Base-by-base conservation (phyloP, 768 basidiomycete genomes). In the Nidularia pulvinata region DNA sequence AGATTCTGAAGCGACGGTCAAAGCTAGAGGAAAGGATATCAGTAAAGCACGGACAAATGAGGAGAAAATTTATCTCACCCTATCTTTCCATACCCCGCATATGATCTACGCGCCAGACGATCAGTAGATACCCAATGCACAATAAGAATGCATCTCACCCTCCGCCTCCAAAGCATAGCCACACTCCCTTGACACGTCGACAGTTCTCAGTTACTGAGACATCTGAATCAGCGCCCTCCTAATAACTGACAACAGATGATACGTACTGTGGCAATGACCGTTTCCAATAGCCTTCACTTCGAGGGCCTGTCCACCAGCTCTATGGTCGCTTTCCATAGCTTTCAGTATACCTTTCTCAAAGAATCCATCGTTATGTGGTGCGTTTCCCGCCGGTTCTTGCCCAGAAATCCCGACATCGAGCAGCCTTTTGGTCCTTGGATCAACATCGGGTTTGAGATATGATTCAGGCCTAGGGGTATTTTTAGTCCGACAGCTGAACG, bases 241-340 rank as follows among this genome's bases (percentile, higher is more conserved):
- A 11, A 32, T 46, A n/a, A 50, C 49, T 9, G 10, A 60, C 7
- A 32, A 32, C 45, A 33, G 22, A 5, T 44, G 32, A 22, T 16
- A 71, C 83, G 55, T 66, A 90, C 91, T 67, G 69, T 98, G 96
- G 63, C 83, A 88, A 64, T 98, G 96, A 0, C 95, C 96, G 67
- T 98, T 93, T 19, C 83, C 88, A 13, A 96, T 78, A 2, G 91
- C 90, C 69, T 96, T 96, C 44, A 95, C 89, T 62, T 95, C 95
- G 0, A 74, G 79, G 33, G 76, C 69, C 48, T 65, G 69, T 7
- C 74, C 71, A 1, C 71, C 75, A 10, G 74, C 73, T 9, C 74
- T 72, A 53, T 88, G 85, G 39, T 85, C 85, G 57, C 81, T 88
- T 70, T 95, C 92, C 52, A 79, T 67, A 11, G 89, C 87, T 57